These are phyloP conservation scores for Chalciporus sphaerocephalus DNA, from an alignment of 768 basidiomycete genomes.

Conservation along the genomic window DNA sequence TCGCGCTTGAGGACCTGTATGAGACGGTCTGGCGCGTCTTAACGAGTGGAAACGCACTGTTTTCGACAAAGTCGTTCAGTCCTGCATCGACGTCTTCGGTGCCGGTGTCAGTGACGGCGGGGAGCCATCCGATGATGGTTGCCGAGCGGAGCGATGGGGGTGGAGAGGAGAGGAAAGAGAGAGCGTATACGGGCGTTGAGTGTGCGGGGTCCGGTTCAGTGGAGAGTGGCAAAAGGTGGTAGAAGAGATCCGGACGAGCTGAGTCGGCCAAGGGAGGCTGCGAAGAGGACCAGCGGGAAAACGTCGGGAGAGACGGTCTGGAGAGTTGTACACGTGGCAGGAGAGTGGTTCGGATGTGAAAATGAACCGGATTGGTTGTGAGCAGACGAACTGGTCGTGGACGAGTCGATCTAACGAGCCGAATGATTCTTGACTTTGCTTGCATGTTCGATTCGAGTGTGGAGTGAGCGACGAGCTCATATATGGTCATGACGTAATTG, in stretches of 20 bases:
- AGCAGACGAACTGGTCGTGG: not conserved
- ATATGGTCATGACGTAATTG: constrained; percentile 8
- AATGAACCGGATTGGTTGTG: not conserved
- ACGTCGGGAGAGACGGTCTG: constrained; percentile 7
- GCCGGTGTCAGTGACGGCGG: constrained; percentile 38
- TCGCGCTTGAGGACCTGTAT: constrained; percentile 39
- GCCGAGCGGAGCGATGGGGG: constrained; percentile 45
- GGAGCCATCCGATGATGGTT: constrained; percentile 67
- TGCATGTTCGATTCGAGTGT: not conserved
- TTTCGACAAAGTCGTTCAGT: constrained; percentile 68
- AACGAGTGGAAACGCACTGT: constrained; percentile 45
- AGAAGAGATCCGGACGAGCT: constrained; percentile 61
- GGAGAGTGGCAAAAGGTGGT: constrained; percentile 58
- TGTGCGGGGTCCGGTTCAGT: constrained; percentile 39
- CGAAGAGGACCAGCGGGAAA: constrained; percentile 15
- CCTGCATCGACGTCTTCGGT: constrained; percentile 42
- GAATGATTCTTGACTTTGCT: constrained; percentile 9
- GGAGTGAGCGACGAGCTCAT: too few relatives aligned
- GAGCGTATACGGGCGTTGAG: constrained; percentile 49
- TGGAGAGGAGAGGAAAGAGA: constrained; percentile 55
- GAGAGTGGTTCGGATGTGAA: not conserved
- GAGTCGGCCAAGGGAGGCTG: constrained; percentile 43
- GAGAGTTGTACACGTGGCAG: not conserved
- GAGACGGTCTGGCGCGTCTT: not conserved
- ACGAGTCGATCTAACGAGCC: constrained; percentile 1